Evolutionary conservation across 768 basidiomycete species (phyloP).

Genomic region (Amanita exitialis): DNA sequence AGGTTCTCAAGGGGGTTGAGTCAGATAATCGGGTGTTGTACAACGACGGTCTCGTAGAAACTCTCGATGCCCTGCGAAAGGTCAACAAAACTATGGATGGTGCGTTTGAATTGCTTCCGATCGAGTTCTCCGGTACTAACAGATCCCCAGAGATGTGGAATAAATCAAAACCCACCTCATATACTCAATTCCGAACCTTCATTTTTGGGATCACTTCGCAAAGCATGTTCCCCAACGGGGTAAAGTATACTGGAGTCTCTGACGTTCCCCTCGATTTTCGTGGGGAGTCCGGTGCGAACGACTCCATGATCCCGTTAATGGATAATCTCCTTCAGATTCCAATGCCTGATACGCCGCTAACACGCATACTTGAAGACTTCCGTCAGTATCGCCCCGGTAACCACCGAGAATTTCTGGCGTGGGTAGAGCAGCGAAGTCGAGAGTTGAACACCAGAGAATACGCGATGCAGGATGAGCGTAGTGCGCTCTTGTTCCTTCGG

Average conservation of each 20-base stretch:
- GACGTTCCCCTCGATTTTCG: slow-evolving; percentile 18
- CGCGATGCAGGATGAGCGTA: slow-evolving; percentile 11
- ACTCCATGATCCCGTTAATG: slow-evolving; percentile 20
- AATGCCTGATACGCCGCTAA: slow-evolving; percentile 14
- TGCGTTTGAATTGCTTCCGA: neutral
- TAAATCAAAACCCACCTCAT: slow-evolving; percentile 17
- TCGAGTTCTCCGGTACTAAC: neutral
- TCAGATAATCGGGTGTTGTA: slow-evolving; percentile 12
- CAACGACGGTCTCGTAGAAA: slow-evolving; percentile 8
- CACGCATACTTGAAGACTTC: slow-evolving; percentile 20
- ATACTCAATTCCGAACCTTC: slow-evolving; percentile 23
- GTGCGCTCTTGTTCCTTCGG: slow-evolving; percentile 14
- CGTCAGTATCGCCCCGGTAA: slow-evolving; percentile 14
- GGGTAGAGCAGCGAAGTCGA: slow-evolving; percentile 12
- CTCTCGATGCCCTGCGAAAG: neutral
- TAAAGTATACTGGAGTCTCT: slow-evolving; percentile 20
- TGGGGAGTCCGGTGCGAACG: slow-evolving; percentile 22
- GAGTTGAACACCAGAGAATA: slow-evolving; percentile 12
- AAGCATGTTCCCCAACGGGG: slow-evolving; percentile 22
- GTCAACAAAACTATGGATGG: slow-evolving; percentile 2
- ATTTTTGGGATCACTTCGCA: slow-evolving; percentile 22
- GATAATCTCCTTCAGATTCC: slow-evolving; percentile 21
- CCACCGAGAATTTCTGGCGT: slow-evolving; percentile 19
- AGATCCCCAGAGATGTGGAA: slow-evolving; percentile 15
- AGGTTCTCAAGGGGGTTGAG: slow-evolving; percentile 14